phyloP scores from a whole-genome alignment of 176 grass and related monocot genomes.

The Bonia amplexicaulis region DNA sequence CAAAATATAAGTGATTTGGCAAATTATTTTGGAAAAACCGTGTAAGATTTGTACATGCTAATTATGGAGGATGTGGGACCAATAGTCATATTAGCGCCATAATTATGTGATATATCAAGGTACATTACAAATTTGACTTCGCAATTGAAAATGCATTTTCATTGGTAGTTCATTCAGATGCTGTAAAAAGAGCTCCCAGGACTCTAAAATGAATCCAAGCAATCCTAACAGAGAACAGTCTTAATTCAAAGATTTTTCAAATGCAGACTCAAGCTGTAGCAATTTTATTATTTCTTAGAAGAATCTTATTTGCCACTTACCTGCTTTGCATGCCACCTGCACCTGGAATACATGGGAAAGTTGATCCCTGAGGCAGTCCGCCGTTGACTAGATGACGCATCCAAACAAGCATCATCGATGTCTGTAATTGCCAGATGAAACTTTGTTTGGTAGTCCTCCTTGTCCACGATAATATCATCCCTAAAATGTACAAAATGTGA shows the following conservation, averaged over 20 bases:
- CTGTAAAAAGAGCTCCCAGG: background rate
- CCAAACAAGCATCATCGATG: constrained; percentile 45
- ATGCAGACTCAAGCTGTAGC: background rate
- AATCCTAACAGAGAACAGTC: background rate
- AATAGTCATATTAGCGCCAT: background rate
- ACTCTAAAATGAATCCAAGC: background rate
- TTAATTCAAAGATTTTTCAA: background rate
- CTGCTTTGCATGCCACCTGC: constrained; percentile 69
- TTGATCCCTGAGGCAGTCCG: constrained; percentile 31
- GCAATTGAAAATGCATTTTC: background rate
- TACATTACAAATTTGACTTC: background rate
- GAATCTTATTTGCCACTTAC: constrained; percentile 32
- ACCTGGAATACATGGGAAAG: constrained; percentile 46
- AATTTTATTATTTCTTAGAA: background rate
- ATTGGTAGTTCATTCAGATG: background rate
- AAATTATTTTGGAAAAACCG: background rate
- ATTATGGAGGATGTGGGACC: background rate
- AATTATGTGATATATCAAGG: background rate
- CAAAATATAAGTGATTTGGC: background rate
- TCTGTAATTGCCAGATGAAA: constrained; percentile 46
- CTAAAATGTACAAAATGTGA: constrained; percentile 33
- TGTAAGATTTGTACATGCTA: background rate
- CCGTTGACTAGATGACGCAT: constrained; percentile 51
- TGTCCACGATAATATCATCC: constrained; percentile 27
- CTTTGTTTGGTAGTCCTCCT: constrained; percentile 30